These are phyloP conservation scores for Thalassia testudinum DNA, from an alignment of 116 monocot genomes.

Conservation along the genomic window DNA sequence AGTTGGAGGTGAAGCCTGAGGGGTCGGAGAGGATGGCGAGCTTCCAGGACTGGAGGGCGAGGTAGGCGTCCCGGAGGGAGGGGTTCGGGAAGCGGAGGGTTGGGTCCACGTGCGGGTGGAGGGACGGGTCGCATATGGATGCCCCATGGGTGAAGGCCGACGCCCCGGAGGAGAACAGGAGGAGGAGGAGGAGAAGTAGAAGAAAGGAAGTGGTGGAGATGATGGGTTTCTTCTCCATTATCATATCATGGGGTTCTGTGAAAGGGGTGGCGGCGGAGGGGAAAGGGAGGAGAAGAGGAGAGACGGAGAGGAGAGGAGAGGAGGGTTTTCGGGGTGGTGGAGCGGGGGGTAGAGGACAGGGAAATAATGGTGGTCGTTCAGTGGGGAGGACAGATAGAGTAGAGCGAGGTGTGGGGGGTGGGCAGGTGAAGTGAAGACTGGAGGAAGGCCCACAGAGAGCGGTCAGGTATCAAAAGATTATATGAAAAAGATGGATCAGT, in stretches of 20 bases:
- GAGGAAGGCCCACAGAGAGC: no score
- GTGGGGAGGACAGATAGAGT: no score
- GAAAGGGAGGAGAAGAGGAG: not conserved
- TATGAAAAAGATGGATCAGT: no score
- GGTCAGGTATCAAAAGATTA: no score
- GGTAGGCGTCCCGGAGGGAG: conserved; percentile 38
- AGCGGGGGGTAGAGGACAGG: not conserved
- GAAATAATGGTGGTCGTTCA: no score
- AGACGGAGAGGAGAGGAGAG: not conserved
- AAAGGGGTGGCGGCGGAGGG: not conserved
- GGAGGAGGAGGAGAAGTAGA: not conserved
- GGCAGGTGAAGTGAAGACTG: no score
- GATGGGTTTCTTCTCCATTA: not conserved
- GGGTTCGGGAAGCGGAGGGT: conserved; percentile 17
- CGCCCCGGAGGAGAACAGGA: conserved; percentile 1
- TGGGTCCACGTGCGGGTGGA: conserved; percentile 14
- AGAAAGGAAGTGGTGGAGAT: not conserved
- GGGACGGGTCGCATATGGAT: conserved; percentile 35
- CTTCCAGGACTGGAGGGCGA: conserved; percentile 44
- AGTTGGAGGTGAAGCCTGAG: conserved; percentile 6
- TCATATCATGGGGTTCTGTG: not conserved
- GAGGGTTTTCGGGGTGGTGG: not conserved
- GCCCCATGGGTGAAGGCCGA: conserved; percentile 15
- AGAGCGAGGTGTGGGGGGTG: no score
- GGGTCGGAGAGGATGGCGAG: conserved; percentile 16